A percentile compares a stretch with the other conserved stretches of the same genome.
Evolutionary conservation across 768 basidiomycete genomes (phyloP).

Genomic region (Psilocybe cyanescens): DNA sequence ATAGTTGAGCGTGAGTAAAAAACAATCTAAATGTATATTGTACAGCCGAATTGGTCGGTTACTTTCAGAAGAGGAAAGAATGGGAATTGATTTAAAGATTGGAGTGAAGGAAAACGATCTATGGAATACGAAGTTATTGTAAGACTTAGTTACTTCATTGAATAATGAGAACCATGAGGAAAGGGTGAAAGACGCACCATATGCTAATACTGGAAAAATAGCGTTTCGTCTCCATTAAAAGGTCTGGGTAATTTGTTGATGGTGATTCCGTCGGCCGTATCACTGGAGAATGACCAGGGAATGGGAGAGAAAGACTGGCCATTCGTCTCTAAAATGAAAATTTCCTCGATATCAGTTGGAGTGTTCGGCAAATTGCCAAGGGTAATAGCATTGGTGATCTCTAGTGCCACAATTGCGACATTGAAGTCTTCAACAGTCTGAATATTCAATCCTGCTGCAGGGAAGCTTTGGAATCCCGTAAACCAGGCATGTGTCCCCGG

Average conservation of each 20-base stretch:
- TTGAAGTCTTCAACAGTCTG: neutral
- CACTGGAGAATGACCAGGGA: neutral
- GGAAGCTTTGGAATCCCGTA: neutral
- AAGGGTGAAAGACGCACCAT: no score
- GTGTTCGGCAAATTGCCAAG: neutral
- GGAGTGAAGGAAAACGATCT: no score
- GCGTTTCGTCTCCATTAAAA: neutral
- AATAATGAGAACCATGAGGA: no score
- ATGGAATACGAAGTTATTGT: no score
- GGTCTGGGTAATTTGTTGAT: neutral
- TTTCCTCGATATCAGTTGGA: neutral
- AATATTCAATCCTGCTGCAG: neutral
- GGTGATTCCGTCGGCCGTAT: neutral
- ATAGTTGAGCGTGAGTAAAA: no score
- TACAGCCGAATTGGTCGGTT: no score
- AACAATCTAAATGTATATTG: no score
- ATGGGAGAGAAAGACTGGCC: neutral
- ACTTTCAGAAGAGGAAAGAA: no score
- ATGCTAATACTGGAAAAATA: neutral
- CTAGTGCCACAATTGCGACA: neutral
- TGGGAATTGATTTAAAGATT: no score
- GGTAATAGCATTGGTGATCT: neutral
- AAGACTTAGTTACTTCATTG: no score
- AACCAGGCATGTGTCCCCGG: constrained; percentile 2
- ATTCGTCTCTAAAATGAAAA: neutral